Conservation (phyloP, 345 rosid species). For the Euphorbia tirucalli region DNA sequence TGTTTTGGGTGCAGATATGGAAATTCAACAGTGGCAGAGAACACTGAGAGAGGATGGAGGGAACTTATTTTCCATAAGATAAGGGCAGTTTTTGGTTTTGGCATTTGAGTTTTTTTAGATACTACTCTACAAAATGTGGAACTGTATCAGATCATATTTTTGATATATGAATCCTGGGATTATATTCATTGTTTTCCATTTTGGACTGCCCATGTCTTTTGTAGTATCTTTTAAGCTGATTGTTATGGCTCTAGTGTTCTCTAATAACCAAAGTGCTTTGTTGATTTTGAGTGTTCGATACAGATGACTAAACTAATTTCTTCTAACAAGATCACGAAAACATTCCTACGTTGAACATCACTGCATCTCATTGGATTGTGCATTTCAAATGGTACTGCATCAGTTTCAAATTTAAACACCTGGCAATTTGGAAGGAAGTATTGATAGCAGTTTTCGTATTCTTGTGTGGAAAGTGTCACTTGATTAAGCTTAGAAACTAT, state of each 20-base stretch:
- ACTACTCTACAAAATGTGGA: neutral
- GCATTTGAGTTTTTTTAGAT: conserved; percentile 19
- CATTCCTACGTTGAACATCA: neutral
- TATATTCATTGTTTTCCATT: neutral
- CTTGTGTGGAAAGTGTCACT: neutral
- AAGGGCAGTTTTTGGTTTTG: conserved; percentile 90
- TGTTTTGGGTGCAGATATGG: conserved; percentile 64
- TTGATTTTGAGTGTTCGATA: conserved; percentile 1
- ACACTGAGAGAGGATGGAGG: conserved; percentile 96
- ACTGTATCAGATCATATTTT: neutral
- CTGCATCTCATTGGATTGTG: neutral
- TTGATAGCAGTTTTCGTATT: neutral
- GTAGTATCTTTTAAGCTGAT: too few species aligned
- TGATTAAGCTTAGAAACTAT: too few species aligned
- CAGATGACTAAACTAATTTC: neutral
- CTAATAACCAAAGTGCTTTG: conserved; percentile 9
- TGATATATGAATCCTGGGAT: conserved; percentile 15
- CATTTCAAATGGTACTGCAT: neutral
- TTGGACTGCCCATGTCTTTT: neutral
- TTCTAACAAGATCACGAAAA: neutral
- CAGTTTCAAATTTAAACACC: neutral
- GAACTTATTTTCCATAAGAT: conserved; percentile 84
- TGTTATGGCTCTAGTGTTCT: neutral
- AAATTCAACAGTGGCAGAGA: conserved; percentile 89
- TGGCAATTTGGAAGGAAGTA: neutral